These are phyloP conservation scores for Tulasnella sp. DNA, from an alignment of 768 basidiomycete species.

Conservation along the genomic window DNA sequence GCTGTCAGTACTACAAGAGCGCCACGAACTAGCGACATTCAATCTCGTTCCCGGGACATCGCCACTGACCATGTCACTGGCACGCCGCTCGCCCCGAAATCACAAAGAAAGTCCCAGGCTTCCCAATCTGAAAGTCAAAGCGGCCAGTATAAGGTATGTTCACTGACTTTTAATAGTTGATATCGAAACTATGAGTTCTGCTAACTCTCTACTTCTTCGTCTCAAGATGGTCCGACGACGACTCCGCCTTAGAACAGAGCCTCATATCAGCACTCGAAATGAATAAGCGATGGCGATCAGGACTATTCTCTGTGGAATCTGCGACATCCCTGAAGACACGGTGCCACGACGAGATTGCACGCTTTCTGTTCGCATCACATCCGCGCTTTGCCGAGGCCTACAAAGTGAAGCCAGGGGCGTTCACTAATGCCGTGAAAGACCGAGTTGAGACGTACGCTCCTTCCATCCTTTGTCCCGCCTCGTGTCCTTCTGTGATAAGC, in stretches of 20 bases:
- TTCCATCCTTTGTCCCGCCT: background rate
- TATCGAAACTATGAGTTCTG: too few relatives aligned
- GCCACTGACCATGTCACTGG: too few relatives aligned
- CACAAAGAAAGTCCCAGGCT: background rate
- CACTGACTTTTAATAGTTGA: background rate
- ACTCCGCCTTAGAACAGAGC: slow-evolving; percentile 1
- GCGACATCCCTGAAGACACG: background rate
- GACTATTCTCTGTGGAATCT: slow-evolving; percentile 4
- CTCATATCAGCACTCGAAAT: slow-evolving; percentile 13
- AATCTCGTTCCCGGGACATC: too few relatives aligned
- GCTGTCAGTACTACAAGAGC: too few relatives aligned
- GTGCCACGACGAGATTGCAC: slow-evolving; percentile 18
- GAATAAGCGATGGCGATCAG: slow-evolving; percentile 13
- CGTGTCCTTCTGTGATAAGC: background rate
- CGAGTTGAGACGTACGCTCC: slow-evolving; percentile 12
- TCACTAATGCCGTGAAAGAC: slow-evolving; percentile 14
- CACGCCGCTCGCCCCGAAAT: slow-evolving; percentile 10
- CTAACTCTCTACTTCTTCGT: too few relatives aligned
- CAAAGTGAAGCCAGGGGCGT: slow-evolving; percentile 2
- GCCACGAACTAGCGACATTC: too few relatives aligned
- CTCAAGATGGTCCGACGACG: slow-evolving; percentile 4
- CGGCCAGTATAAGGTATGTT: slow-evolving; percentile 1
- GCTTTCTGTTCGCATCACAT: slow-evolving; percentile 11
- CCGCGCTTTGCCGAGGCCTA: slow-evolving; percentile 5
- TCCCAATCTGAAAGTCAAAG: slow-evolving; percentile 1